Conservation (phyloP, 2,329 filamentous ascomycete genomes). For the Xylariaceae sp. region DNA sequence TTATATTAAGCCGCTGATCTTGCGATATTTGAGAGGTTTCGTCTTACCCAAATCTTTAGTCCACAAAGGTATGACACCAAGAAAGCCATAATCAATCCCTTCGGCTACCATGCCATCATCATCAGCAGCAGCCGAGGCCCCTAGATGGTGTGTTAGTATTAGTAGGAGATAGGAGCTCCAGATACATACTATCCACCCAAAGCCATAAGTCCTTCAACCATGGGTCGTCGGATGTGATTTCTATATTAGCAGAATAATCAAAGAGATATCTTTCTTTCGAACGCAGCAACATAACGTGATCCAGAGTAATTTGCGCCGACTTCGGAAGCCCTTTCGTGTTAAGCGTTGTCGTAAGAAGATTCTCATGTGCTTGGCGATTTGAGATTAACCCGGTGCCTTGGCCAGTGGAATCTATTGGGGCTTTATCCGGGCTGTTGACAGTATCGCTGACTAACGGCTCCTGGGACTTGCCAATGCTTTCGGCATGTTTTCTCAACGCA, state of each 20-base stretch:
- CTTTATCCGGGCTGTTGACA: constrained; percentile 30
- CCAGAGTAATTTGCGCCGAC: constrained; percentile 49
- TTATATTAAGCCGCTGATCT: constrained; percentile 16
- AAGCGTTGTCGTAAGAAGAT: constrained; percentile 44
- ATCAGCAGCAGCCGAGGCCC: constrained; percentile 59
- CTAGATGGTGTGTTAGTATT: constrained; percentile 34
- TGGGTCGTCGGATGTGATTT: constrained; percentile 65
- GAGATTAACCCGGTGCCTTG: constrained; percentile 40
- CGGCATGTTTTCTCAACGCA: constrained; percentile 40
- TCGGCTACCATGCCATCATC: constrained; percentile 67
- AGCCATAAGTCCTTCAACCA: constrained; percentile 79
- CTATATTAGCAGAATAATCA: constrained; percentile 60
- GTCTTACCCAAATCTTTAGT: constrained; percentile 59
- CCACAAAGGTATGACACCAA: constrained; percentile 72
- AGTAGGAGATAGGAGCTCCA: not conserved
- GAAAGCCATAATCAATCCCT: constrained; percentile 67
- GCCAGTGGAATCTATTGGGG: constrained; percentile 37
- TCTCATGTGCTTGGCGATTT: constrained; percentile 56
- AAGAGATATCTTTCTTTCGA: constrained; percentile 61
- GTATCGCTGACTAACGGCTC: constrained; percentile 19
- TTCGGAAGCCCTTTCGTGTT: constrained; percentile 46
- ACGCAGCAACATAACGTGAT: constrained; percentile 57
- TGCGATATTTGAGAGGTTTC: constrained; percentile 13
- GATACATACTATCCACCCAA: constrained; percentile 60
- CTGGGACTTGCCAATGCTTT: constrained; percentile 21